Evolutionary conservation across 2,329 filamentous ascomycete species (phyloP).

Genomic region (Zymoseptoria tritici): DNA sequence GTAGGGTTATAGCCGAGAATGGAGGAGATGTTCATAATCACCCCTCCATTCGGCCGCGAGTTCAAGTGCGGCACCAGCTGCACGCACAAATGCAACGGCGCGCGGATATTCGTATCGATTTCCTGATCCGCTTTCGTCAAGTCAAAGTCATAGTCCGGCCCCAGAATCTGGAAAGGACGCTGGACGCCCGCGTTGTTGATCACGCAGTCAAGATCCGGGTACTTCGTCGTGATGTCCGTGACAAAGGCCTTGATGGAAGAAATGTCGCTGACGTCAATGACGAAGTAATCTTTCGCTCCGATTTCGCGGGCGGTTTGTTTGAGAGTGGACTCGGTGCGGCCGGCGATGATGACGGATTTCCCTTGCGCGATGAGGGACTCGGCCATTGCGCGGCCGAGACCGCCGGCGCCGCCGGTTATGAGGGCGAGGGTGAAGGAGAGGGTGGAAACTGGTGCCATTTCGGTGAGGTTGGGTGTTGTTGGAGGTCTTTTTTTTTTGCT

Average conservation of each 20-base stretch:
- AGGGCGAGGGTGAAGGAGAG: conserved; percentile 37
- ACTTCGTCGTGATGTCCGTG: conserved; percentile 38
- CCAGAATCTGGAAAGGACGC: conserved; percentile 43
- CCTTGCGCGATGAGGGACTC: conserved; percentile 40
- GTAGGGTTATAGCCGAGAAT: conserved; percentile 48
- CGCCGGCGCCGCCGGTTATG: conserved; percentile 46
- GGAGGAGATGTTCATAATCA: conserved; percentile 50
- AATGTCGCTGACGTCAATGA: conserved; percentile 45
- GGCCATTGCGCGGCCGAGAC: conserved; percentile 45
- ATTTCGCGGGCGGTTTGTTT: conserved; percentile 38
- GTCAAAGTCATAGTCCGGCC: conserved; percentile 33
- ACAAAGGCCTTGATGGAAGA: conserved; percentile 40
- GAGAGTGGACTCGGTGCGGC: conserved; percentile 50
- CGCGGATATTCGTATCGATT: conserved; percentile 52
- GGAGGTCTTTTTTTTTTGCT: too few species aligned
- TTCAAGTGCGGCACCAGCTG: conserved; percentile 45
- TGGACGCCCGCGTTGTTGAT: conserved; percentile 56
- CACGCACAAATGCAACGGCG: conserved; percentile 50
- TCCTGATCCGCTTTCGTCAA: conserved; percentile 49
- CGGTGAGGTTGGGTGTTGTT: background rate
- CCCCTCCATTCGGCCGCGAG: conserved; percentile 30
- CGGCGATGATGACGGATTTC: conserved; percentile 47
- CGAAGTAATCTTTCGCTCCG: conserved; percentile 45
- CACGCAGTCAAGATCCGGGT: conserved; percentile 51
- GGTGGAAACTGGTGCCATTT: conserved; percentile 11